Percentiles rank a stretch among this genome's conserved stretches.
phyloP scores from a whole-genome alignment of 2,329 filamentous ascomycete genomes.

The Mollisia scopiformis region DNA sequence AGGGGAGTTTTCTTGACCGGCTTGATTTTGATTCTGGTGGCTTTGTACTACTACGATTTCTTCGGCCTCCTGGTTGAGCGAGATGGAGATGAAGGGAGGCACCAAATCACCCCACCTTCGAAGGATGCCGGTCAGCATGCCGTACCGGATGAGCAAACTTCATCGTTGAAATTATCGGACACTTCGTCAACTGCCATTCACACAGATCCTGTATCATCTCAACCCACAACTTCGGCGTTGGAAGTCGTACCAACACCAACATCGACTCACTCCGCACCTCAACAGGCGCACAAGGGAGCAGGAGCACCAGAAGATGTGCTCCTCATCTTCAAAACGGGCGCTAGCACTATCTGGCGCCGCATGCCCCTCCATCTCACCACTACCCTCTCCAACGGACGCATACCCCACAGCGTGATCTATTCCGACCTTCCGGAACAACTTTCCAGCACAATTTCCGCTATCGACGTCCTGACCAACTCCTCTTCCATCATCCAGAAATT shows the following conservation, averaged over 20 bases:
- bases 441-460: not conserved
- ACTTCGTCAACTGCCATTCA: not conserved
- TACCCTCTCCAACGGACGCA: not conserved
- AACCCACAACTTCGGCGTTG: not conserved
- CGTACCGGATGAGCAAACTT: not conserved
- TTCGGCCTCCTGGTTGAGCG: not conserved
- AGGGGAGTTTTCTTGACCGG: not conserved
- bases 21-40: not conserved
- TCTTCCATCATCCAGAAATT: slow-evolving; percentile 1
- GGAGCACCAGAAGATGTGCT: slow-evolving; percentile 9
- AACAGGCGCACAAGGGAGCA: too few relatives aligned
- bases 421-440: slow-evolving; percentile 3
- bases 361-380: slow-evolving; percentile 17
- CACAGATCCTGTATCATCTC: not conserved
- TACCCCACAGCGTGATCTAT: slow-evolving; percentile 1
- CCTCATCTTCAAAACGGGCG: slow-evolving; percentile 18
- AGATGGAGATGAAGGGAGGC: not conserved
- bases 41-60: not conserved
- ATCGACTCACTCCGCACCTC: not conserved
- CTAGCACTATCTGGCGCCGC: slow-evolving; percentile 12
- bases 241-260: not conserved
- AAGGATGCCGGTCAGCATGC: too few relatives aligned
- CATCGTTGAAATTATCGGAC: not conserved
- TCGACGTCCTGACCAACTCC: slow-evolving; percentile 12
- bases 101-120: not conserved